A percentile compares a stretch with the other conserved stretches of the same genome.
Evolutionary conservation across 225 moss, liverwort and hornwort genomes (phyloP).

Genomic region (Polytrichum commune): DNA sequence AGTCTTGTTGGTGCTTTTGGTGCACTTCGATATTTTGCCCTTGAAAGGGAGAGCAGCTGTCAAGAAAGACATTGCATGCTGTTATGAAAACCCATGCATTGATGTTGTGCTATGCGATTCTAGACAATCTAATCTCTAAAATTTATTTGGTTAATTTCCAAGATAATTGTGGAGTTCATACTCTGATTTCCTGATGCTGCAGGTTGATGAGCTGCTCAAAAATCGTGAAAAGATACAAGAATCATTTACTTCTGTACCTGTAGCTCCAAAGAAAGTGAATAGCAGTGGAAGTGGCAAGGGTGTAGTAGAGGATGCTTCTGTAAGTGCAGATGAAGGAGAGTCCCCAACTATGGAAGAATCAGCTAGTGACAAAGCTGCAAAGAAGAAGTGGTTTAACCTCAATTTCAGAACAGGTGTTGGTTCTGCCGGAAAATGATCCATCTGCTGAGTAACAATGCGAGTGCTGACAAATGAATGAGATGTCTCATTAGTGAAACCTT

Average conservation of each 20-base stretch:
- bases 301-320: constrained; percentile 38
- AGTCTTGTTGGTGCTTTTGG: background rate
- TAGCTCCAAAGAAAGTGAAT: constrained; percentile 43
- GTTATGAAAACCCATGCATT: background rate
- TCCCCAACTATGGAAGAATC: constrained; percentile 25
- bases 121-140: background rate
- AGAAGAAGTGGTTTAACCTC: constrained; percentile 60
- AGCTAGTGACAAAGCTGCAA: constrained; percentile 38
- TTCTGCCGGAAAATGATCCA: constrained; percentile 3
- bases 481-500: no score
- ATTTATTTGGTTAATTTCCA: background rate
- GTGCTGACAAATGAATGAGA: background rate
- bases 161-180: background rate
- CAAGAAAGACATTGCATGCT: background rate
- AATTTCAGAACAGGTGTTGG: constrained; percentile 35
- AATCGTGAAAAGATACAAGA: constrained; percentile 60
- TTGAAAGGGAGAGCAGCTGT: background rate
- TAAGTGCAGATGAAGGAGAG: constrained; percentile 35
- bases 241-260: constrained; percentile 39
- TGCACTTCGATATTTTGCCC: background rate
- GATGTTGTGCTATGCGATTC: background rate
- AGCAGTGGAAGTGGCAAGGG: constrained; percentile 46
- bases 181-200: constrained; percentile 7
- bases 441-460: background rate
- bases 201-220: constrained; percentile 63